Conservation (phyloP, 2,329 filamentous ascomycete genomes). For the Trichothecium roseum region DNA sequence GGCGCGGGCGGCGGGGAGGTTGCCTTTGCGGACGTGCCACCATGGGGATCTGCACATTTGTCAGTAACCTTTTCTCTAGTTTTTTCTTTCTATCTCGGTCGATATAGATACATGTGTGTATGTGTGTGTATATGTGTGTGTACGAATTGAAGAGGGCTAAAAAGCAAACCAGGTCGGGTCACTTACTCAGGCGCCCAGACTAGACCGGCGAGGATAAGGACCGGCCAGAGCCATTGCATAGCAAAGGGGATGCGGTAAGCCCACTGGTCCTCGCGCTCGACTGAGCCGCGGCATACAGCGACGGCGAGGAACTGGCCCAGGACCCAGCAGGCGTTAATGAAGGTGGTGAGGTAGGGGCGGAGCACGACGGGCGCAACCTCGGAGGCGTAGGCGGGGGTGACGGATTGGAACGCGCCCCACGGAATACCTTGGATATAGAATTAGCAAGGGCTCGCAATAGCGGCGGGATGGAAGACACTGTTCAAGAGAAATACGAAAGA, state of each 20-base stretch:
- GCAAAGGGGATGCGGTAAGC: conserved; percentile 40
- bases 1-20: conserved; percentile 26
- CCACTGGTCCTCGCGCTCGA: conserved; percentile 29
- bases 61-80: conserved; percentile 2
- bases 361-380: conserved; percentile 39
- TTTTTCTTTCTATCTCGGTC: too few species aligned
- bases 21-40: conserved; percentile 37
- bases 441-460: too few species aligned
- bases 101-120: too few species aligned
- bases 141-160: background rate
- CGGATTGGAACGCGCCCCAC: conserved; percentile 41
- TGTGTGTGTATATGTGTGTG: too few species aligned
- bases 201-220: conserved; percentile 32
- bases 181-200: conserved; percentile 36
- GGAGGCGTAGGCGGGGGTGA: conserved; percentile 42
- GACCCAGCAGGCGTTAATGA: conserved; percentile 47
- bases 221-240: conserved; percentile 42
- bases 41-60: conserved; percentile 30
- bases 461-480: too few species aligned
- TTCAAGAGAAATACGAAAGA: too few species aligned
- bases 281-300: conserved; percentile 33
- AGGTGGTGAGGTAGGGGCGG: conserved; percentile 41
- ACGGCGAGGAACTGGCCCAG: conserved; percentile 42
- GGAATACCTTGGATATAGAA: conserved; percentile 31
- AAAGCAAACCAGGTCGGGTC: background rate